phyloP scores from a whole-genome alignment of 2,329 filamentous ascomycete genomes.

The Chrysoporthe puriensis region DNA sequence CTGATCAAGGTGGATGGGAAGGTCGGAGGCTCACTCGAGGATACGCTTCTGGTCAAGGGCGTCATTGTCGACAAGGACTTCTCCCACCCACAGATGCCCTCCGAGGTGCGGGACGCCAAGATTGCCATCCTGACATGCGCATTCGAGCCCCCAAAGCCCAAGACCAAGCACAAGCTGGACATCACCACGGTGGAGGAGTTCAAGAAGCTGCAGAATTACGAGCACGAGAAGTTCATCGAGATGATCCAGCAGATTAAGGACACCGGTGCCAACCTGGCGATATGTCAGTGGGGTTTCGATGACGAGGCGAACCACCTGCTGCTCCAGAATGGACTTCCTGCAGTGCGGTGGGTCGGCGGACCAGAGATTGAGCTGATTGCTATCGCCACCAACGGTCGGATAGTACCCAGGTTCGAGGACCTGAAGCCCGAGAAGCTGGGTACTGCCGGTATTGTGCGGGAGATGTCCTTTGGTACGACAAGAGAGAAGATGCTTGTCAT shows the following conservation, averaged over 20 bases:
- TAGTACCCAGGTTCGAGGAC: constrained; percentile 96
- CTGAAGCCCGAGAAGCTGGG: constrained; percentile 89
- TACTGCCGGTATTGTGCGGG: constrained; percentile 83
- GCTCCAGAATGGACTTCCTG: constrained; percentile 92
- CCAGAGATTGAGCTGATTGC: constrained; percentile 98
- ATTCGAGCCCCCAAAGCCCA: constrained; percentile 98
- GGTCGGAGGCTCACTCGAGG: constrained; percentile 90
- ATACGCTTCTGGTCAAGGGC: constrained; percentile 92
- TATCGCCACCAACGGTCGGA: constrained; percentile 96
- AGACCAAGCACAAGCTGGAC: constrained; percentile 99
- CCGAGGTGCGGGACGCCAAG: constrained; percentile 92
- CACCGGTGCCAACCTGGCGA: constrained; percentile 93
- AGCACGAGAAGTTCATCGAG: constrained; percentile 93
- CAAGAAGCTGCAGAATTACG: constrained; percentile 95
- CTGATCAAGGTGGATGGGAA: constrained; percentile 99
- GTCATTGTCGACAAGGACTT: constrained; percentile 99
- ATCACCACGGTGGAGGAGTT: constrained; percentile 98
- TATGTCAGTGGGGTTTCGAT: constrained; percentile 99
- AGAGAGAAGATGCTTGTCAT: constrained; percentile 99
- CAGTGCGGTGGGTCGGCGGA: constrained; percentile 96
- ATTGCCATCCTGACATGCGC: constrained; percentile 97
- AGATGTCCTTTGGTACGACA: constrained; percentile 96
- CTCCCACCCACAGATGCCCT: constrained; percentile 98
- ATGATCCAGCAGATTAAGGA: constrained; percentile 99
- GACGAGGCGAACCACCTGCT: constrained; percentile 98